A percentile compares a stretch with the other conserved stretches of the same genome.
These are phyloP conservation scores for Coprinellus aureogranulatus DNA, from an alignment of 768 basidiomycete genomes.

Conservation along the genomic window DNA sequence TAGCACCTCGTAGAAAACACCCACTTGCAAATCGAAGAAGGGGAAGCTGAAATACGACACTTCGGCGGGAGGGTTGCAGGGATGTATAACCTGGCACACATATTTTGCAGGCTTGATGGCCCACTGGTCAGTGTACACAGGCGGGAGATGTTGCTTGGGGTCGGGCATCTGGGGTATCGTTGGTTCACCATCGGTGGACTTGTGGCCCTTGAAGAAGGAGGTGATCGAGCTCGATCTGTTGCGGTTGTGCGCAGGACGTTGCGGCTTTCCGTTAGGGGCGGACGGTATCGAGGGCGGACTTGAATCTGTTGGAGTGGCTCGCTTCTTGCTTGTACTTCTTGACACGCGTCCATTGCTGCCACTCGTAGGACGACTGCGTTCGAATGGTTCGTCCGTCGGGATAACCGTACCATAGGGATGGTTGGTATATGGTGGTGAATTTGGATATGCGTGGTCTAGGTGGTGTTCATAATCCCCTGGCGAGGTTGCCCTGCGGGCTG, in stretches of 20 bases:
- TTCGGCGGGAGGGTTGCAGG: slow-evolving; percentile 60
- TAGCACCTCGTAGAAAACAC: slow-evolving; percentile 64
- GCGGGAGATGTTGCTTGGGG: slow-evolving; percentile 20
- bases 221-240: slow-evolving; percentile 35
- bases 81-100: slow-evolving; percentile 64
- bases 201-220: slow-evolving; percentile 31
- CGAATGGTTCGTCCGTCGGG: slow-evolving; percentile 8
- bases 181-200: slow-evolving; percentile 13
- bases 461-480: not conserved
- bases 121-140: slow-evolving; percentile 41
- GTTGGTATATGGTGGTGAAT: slow-evolving; percentile 6
- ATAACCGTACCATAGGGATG: slow-evolving; percentile 7
- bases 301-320: too few species aligned
- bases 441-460: slow-evolving; percentile 3
- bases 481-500: slow-evolving; percentile 1
- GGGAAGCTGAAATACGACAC: slow-evolving; percentile 72
- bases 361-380: not conserved
- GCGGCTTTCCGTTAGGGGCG: slow-evolving; percentile 12
- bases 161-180: slow-evolving; percentile 7
- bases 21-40: slow-evolving; percentile 69
- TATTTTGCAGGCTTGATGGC: slow-evolving; percentile 54
- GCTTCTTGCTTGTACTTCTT: slow-evolving; percentile 1
- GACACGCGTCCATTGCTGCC: slow-evolving; percentile 6
- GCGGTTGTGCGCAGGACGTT: slow-evolving; percentile 23
- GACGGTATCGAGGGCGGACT: not conserved